Percentiles rank a stretch among this genome's conserved stretches.
These are phyloP conservation scores for Yarrowia yakushimensis DNA, from an alignment of 805 yeast species.

Conservation along the genomic window DNA sequence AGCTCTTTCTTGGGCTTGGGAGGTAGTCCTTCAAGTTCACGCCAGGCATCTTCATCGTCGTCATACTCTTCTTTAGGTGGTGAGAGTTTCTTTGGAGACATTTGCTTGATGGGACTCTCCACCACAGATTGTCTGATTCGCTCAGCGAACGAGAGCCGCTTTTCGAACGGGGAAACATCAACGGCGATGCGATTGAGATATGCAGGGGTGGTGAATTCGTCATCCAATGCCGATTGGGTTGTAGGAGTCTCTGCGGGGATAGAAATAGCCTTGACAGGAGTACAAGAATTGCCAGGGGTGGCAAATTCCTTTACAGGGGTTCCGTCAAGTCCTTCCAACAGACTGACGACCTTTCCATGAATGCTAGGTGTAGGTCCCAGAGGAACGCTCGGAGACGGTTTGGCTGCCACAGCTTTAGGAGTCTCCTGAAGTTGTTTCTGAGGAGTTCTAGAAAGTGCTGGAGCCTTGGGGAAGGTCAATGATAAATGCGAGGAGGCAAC, in stretches of 20 bases:
- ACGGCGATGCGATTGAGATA: slow-evolving; percentile 32
- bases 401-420: slow-evolving; percentile 1
- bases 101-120: not conserved
- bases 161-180: not conserved
- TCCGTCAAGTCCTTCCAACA: slow-evolving; percentile 52
- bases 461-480: not conserved
- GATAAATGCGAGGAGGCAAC: not conserved
- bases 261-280: not conserved
- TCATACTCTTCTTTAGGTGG: not conserved
- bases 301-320: slow-evolving; percentile 9
- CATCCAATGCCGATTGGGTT: not conserved
- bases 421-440: not conserved
- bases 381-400: slow-evolving; percentile 36
- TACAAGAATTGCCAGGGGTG: not conserved
- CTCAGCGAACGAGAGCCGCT: slow-evolving; percentile 15
- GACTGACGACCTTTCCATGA: slow-evolving; percentile 68
- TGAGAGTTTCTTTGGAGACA: not conserved
- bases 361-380: slow-evolving; percentile 88
- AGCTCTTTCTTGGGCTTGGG: not conserved
- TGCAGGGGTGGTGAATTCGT: slow-evolving; percentile 7
- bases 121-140: not conserved
- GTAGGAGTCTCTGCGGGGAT: not conserved
- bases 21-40: slow-evolving; percentile 1
- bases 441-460: not conserved
- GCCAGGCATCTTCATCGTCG: slow-evolving; percentile 1